These are phyloP conservation scores for Tephrocybe sp. DNA, from an alignment of 768 basidiomycete genomes.

Conservation along the genomic window DNA sequence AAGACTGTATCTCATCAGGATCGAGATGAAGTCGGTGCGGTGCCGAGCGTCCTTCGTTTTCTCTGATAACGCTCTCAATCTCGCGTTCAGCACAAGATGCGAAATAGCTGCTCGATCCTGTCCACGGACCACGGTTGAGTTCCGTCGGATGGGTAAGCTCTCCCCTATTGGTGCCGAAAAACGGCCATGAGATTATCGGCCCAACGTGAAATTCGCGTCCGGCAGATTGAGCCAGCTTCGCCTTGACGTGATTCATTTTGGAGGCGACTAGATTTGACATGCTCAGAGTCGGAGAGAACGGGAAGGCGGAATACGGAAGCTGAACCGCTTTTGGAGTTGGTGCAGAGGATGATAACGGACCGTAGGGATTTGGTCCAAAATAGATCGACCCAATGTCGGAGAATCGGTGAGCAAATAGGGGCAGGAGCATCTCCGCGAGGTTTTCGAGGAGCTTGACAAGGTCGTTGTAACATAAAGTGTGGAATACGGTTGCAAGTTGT, in stretches of 20 bases:
- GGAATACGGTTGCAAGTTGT: slow-evolving; percentile 69
- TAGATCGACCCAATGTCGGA: slow-evolving; percentile 75
- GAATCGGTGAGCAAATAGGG: slow-evolving; percentile 78
- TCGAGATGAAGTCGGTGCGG: slow-evolving; percentile 80
- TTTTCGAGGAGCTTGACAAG: slow-evolving; percentile 67
- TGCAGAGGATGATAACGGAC: slow-evolving; percentile 31
- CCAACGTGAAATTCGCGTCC: slow-evolving; percentile 58
- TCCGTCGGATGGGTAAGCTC: slow-evolving; percentile 67
- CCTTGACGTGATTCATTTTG: slow-evolving; percentile 14
- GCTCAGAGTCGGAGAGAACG: slow-evolving; percentile 42
- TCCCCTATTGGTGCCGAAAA: slow-evolving; percentile 84
- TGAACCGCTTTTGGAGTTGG: slow-evolving; percentile 45
- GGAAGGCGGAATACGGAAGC: slow-evolving; percentile 40
- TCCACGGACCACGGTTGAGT: slow-evolving; percentile 81
- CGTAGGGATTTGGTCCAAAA: slow-evolving; percentile 43
- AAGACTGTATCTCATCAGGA: slow-evolving; percentile 72
- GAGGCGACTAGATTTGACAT: slow-evolving; percentile 27
- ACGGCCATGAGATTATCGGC: slow-evolving; percentile 88
- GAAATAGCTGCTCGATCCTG: slow-evolving; percentile 58
- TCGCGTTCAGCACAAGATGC: slow-evolving; percentile 71
- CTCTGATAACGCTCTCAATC: slow-evolving; percentile 67
- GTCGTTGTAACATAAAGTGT: slow-evolving; percentile 63
- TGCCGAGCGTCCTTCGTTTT: slow-evolving; percentile 76
- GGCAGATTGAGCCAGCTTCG: slow-evolving; percentile 14
- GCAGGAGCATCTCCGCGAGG: slow-evolving; percentile 66